Evolutionary conservation across 23 red algal genomes (phyloP).

Genomic region (Agarophyton chilense): DNA sequence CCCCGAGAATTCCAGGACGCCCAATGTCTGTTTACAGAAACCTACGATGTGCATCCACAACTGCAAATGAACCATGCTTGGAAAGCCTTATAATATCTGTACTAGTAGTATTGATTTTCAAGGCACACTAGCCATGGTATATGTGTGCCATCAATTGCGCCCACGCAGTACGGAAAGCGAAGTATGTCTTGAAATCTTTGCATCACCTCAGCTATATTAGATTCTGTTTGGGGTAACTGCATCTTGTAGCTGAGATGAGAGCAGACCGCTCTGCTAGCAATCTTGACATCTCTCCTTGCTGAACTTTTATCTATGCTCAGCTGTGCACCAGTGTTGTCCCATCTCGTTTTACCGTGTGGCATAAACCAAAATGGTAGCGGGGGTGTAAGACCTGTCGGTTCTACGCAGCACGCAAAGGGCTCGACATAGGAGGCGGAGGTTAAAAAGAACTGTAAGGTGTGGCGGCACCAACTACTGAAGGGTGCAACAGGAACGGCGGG

Average conservation of each 20-base stretch:
- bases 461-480: too few species aligned
- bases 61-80: not conserved
- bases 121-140: not conserved
- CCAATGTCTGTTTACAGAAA: not conserved
- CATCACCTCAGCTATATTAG: not conserved
- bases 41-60: not conserved
- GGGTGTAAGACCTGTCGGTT: too few species aligned
- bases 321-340: too few species aligned
- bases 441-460: too few species aligned
- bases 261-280: not conserved
- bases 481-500: too few species aligned
- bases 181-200: not conserved
- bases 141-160: not conserved
- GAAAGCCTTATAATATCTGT: slow-evolving; percentile 18
- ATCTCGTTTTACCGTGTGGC: too few species aligned
- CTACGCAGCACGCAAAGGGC: too few species aligned
- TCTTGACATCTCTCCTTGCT: not conserved
- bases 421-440: too few species aligned
- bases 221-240: not conserved
- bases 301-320: not conserved
- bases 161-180: not conserved
- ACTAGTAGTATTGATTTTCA: not conserved
- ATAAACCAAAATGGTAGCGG: too few species aligned
- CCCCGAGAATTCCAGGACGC: not conserved
- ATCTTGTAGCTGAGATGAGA: not conserved